These are phyloP conservation scores for Limonium bicolor DNA, from an alignment of 148 eudicot genomes.

Conservation along the genomic window DNA sequence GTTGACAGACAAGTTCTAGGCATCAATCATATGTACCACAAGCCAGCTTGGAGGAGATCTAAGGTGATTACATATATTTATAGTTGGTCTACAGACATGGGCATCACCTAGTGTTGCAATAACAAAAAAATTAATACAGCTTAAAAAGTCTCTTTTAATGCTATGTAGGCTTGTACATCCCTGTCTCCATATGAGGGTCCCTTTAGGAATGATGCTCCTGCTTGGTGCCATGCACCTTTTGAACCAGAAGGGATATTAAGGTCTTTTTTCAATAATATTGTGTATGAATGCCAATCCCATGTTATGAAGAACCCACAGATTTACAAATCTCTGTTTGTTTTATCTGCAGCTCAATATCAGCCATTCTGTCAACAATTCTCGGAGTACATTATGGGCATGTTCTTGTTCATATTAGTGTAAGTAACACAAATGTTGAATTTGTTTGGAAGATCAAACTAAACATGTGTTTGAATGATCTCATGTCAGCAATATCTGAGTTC, in stretches of 20 bases:
- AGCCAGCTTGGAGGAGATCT: conserved; percentile 87
- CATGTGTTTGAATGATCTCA: no score
- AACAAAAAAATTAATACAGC: no score
- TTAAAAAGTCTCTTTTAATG: neutral
- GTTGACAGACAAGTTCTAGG: conserved; percentile 64
- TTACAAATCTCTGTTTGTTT: no score
- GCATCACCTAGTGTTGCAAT: no score
- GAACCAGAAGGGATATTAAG: conserved; percentile 89
- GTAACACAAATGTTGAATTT: neutral
- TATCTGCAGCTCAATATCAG: conserved; percentile 74
- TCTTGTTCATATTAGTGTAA: conserved; percentile 54
- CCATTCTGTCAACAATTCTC: conserved; percentile 59
- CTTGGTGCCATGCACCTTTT: conserved; percentile 87
- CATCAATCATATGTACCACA: conserved; percentile 63
- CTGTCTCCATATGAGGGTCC: conserved; percentile 69
- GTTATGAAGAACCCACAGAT: neutral
- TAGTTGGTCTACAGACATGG: no score
- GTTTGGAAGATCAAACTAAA: neutral
- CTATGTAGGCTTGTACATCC: conserved; percentile 62
- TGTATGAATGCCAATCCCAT: neutral
- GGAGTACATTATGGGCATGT: conserved; percentile 90
- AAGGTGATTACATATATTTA: conserved; percentile 18
- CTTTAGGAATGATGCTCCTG: conserved; percentile 50
- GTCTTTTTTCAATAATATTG: conserved; percentile 9
- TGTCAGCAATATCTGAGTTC: neutral